A percentile compares a stretch with the other conserved stretches of the same genome.
Conservation (phyloP, 2,329 filamentous ascomycete genomes). For the Sodiomyces alkalinus region DNA sequence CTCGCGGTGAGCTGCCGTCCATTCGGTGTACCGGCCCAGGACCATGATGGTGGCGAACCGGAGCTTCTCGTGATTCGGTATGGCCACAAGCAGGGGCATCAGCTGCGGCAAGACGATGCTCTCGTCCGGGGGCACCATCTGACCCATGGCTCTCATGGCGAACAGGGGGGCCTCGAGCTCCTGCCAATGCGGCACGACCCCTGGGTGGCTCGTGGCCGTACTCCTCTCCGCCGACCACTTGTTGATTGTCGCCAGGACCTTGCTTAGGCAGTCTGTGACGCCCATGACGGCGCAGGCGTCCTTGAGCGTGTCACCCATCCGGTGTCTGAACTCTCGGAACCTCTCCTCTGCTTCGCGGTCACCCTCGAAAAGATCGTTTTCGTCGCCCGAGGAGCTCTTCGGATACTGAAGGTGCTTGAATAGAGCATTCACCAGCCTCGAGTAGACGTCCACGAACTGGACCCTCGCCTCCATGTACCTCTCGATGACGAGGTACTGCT, state of each 20-base stretch:
- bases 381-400: constrained; percentile 53
- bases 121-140: constrained; percentile 88
- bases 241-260: constrained; percentile 76
- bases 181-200: constrained; percentile 77
- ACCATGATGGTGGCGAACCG: constrained; percentile 98
- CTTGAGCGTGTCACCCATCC: constrained; percentile 96
- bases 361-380: constrained; percentile 81
- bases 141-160: constrained; percentile 86
- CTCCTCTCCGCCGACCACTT: constrained; percentile 75
- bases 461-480: constrained; percentile 72
- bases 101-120: constrained; percentile 76
- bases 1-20: constrained; percentile 88
- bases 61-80: constrained; percentile 93
- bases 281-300: constrained; percentile 95
- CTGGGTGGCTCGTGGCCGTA: constrained; percentile 36
- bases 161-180: constrained; percentile 90
- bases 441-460: constrained; percentile 67
- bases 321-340: constrained; percentile 89
- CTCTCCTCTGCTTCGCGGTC: constrained; percentile 94
- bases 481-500: constrained; percentile 87
- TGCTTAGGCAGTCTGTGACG: constrained; percentile 76
- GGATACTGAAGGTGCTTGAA: constrained; percentile 84
- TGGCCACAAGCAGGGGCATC: constrained; percentile 85
- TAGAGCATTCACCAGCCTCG: constrained; percentile 83
- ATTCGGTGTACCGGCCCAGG: constrained; percentile 89